A percentile compares a stretch with the other conserved stretches of the same genome.
Conservation (phyloP, 352 stramenopile genomes). For the Globisporangium cylindrosporum region DNA sequence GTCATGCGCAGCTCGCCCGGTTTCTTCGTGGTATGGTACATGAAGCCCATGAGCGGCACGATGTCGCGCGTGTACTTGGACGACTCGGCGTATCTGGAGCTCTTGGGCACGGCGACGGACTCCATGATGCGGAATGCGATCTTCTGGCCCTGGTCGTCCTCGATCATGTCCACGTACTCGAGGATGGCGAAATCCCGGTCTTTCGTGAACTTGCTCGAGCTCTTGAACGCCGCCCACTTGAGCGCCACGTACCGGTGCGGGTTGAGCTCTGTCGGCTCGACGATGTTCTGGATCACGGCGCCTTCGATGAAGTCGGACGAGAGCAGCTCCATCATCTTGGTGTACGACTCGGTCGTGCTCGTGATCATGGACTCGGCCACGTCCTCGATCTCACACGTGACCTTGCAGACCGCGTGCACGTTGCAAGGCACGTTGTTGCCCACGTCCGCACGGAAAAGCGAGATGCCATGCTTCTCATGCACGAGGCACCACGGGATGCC, state of each 20-base stretch:
- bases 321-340: constrained; percentile 83
- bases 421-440: constrained; percentile 70
- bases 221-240: constrained; percentile 87
- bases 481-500: constrained; percentile 71
- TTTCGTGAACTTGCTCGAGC: constrained; percentile 71
- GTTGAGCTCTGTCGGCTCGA: constrained; percentile 57
- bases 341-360: constrained; percentile 72
- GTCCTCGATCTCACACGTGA: constrained; percentile 77
- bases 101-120: constrained; percentile 69
- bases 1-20: constrained; percentile 77
- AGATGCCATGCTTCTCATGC: constrained; percentile 81
- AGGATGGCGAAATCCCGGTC: constrained; percentile 82
- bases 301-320: constrained; percentile 84
- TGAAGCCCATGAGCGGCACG: constrained; percentile 81
- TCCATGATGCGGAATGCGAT: constrained; percentile 84
- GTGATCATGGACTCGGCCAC: constrained; percentile 83
- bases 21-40: constrained; percentile 85
- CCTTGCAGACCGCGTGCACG: constrained; percentile 84
- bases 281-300: constrained; percentile 78
- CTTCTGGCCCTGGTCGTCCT: constrained; percentile 82
- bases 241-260: constrained; percentile 78
- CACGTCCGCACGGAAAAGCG: constrained; percentile 72
- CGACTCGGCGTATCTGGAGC: constrained; percentile 55
- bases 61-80: constrained; percentile 67
- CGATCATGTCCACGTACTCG: constrained; percentile 88